phyloP scores from a whole-genome alignment of 2,329 filamentous ascomycete genomes.

The Fusarium sp. region DNA sequence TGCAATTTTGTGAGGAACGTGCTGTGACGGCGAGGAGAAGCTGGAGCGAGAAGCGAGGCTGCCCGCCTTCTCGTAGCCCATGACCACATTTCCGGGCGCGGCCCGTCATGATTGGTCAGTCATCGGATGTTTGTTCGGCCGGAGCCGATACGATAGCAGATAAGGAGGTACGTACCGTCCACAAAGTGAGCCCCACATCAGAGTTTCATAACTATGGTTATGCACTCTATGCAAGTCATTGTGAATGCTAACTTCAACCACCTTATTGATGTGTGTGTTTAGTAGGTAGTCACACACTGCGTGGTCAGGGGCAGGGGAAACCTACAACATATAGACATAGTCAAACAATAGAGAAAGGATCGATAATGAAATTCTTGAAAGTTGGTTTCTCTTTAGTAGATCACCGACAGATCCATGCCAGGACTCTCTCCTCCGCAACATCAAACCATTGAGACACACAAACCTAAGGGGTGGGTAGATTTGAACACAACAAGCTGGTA shows the following conservation, averaged over 20 bases:
- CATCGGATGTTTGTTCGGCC: conserved; percentile 38
- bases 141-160: conserved; percentile 29
- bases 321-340: no score
- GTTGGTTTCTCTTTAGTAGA: no score
- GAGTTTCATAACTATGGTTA: not conserved
- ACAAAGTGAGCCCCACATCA: not conserved
- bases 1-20: conserved; percentile 40
- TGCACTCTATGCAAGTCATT: not conserved
- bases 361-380: no score
- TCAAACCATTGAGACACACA: no score
- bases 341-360: no score
- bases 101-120: conserved; percentile 32
- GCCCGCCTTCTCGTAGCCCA: conserved; percentile 45
- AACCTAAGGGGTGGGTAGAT: no score
- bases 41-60: conserved; percentile 45
- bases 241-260: not conserved
- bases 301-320: no score
- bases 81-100: conserved; percentile 43
- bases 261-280: not conserved
- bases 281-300: no score
- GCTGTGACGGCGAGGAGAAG: conserved; percentile 41
- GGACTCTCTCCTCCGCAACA: no score
- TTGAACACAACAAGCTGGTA: not conserved
- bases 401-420: no score
- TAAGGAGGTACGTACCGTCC: conserved; percentile 12